Base-by-base conservation (phyloP, 2,329 filamentous ascomycete species). In the Talaromyces rugulosus region DNA sequence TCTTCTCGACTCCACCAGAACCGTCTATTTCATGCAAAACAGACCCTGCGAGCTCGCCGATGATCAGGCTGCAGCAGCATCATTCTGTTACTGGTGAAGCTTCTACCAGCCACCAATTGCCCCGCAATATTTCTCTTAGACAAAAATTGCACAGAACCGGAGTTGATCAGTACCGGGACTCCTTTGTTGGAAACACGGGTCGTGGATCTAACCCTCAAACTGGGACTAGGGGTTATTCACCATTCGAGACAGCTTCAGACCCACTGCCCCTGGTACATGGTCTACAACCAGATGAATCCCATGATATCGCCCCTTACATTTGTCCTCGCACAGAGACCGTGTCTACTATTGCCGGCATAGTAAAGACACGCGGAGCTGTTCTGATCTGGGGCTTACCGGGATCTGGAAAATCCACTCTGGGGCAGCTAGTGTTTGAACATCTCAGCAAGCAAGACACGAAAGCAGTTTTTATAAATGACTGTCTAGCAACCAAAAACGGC, bases 301-400 rank as follows among this genome's bases (percentile, higher is more conserved):
- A 6, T 5, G 16, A 40, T 5, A 40, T 5, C 5, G 36, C 16
- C 14, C 36, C 36, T 40, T 40, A 40, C n/a, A 3, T 59, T 12
- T 62, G 56, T n/a, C 28, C 58, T 9, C 31, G 60, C 11, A 14
- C 47, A 27, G 18, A 33, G 5, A 62, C 60, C 1, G 51, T 62
- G 1, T 27, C 18, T 23, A 34, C 34, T 18, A 59, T 59, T 8
- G 30, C 56, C 5, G 5, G 31, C 14, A 12, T 59, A 11, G 40
- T 62, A 14, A 23, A 42, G 2, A 33, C 51, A 8, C 31, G 30
- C 28, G 14, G 53, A 27, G 44, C 56, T 5, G 51, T 62, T 30
- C 44, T 59, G 9, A 62, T 62, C 14, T 62, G 60, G 56, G 60
- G 60, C 1, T 27, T 31, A 18, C 36, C 51, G 4, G 56, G 56